Evolutionary conservation across 2,329 filamentous ascomycete species (phyloP).

Genomic region (Aspergillus awamori): DNA sequence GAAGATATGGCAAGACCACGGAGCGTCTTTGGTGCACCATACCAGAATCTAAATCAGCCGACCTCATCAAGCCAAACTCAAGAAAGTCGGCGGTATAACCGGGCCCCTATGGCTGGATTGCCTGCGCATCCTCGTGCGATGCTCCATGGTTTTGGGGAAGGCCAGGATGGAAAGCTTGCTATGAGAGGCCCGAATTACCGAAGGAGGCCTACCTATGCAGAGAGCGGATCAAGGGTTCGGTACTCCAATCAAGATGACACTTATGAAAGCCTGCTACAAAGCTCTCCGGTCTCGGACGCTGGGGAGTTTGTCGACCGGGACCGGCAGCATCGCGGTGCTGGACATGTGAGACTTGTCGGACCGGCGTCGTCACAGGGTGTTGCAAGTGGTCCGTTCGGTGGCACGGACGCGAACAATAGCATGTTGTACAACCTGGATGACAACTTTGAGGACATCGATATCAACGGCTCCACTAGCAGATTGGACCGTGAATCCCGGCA

Average conservation of each 20-base stretch:
- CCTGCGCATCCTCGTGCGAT: slow-evolving; percentile 42
- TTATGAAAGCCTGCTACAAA: slow-evolving; percentile 4
- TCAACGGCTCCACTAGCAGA: slow-evolving; percentile 26
- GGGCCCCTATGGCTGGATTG: slow-evolving; percentile 29
- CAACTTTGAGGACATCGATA: slow-evolving; percentile 31
- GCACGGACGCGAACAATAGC: slow-evolving; percentile 10
- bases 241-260: slow-evolving; percentile 12
- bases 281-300: slow-evolving; percentile 12
- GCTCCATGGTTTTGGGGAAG: slow-evolving; percentile 30
- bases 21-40: slow-evolving; percentile 19
- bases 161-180: slow-evolving; percentile 18
- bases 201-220: slow-evolving; percentile 18
- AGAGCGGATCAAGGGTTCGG: slow-evolving; percentile 14
- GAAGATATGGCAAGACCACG: slow-evolving; percentile 35
- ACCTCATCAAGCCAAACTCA: slow-evolving; percentile 6
- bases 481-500: slow-evolving; percentile 23
- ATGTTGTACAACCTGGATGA: slow-evolving; percentile 16
- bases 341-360: slow-evolving; percentile 11
- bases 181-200: slow-evolving; percentile 15
- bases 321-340: slow-evolving; percentile 17
- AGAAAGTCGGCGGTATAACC: slow-evolving; percentile 10
- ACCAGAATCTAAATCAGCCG: slow-evolving; percentile 13
- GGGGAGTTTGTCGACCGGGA: slow-evolving; percentile 20
- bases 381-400: slow-evolving; percentile 15
- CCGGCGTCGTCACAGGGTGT: slow-evolving; percentile 19